Base-by-base conservation (phyloP, 495 filamentous ascomycete species). In the Penicillium canescens region DNA sequence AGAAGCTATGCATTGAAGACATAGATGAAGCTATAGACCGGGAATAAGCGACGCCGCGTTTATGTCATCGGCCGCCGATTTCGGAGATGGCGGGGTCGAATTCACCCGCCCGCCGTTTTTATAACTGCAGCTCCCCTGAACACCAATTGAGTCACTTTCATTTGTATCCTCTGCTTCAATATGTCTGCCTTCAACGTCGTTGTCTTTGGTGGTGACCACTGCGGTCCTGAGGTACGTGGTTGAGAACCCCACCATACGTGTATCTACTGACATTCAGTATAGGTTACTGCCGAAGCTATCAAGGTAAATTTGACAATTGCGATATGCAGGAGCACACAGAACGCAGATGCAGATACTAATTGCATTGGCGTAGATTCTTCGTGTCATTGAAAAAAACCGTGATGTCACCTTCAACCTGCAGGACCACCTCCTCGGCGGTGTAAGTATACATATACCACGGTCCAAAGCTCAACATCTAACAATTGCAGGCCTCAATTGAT, bases 401-500 rank as follows among this genome's bases (percentile, higher is more conserved):
- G 75, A 85, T 55, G 81, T 88, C 63, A 66, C 85, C 59, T 96
- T 98, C 77, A 88, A 98, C 69, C 87, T 97, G 60, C 83, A 97
- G 71, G 85, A 96, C 46, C 93, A 97, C 62, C 81, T 96, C 50
- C 78, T 98, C 39, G 94, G 94, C 56, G 94, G 94, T 63, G 94
- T 97, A 83, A 72, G 90, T 85, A 57, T 37, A 46, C 26, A 24
- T 10, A 11, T 14, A 44, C 18, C 33, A 11, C 13, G 1, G 35
- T 8, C 14, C 35, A 0, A 36, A 49, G 23, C 28, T 26, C 14
- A 24, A 46, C 56, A 28, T 47, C 56, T 31, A 18, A 56, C 2
- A 20, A 41, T 20, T 37, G 2, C 8, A 78, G 75, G 85, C 86
- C 66, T 97, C 94, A 36, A 98, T 98, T 71, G 88, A 96, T 62